These are phyloP conservation scores for Penicillium sp. DNA, from an alignment of 2,329 filamentous ascomycete species.

Conservation along the genomic window DNA sequence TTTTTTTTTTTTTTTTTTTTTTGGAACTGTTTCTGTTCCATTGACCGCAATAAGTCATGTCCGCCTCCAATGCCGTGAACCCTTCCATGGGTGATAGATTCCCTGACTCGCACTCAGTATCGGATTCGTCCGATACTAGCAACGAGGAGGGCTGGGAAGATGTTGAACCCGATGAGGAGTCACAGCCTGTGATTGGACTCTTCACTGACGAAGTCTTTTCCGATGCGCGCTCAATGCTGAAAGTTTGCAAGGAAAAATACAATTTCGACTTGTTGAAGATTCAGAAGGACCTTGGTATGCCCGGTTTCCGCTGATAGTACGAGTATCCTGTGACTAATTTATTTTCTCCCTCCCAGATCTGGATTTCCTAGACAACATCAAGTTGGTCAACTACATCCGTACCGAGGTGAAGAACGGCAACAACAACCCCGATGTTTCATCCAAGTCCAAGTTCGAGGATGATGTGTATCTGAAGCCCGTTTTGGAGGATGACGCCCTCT, in stretches of 20 bases:
- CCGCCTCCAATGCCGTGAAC: constrained; percentile 27
- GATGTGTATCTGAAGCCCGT: constrained; percentile 81
- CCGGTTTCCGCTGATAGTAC: constrained; percentile 6
- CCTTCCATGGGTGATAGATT: constrained; percentile 25
- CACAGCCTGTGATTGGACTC: constrained; percentile 65
- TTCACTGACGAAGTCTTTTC: constrained; percentile 66
- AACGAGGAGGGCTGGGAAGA: constrained; percentile 58
- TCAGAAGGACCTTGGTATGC: constrained; percentile 52
- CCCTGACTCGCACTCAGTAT: constrained; percentile 30
- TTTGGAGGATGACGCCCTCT: constrained; percentile 82
- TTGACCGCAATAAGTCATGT: constrained; percentile 24
- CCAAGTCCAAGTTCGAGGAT: constrained; percentile 64
- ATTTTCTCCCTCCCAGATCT: constrained; percentile 49
- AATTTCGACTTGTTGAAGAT: constrained; percentile 65
- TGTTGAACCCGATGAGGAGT: constrained; percentile 62
- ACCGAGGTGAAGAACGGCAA: constrained; percentile 49
- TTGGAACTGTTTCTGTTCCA: constrained; percentile 1
- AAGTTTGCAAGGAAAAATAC: constrained; percentile 65
- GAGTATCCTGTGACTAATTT: constrained; percentile 11
- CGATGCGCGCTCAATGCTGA: constrained; percentile 64
- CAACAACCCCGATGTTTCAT: constrained; percentile 56
- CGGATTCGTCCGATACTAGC: constrained; percentile 48
- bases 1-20: no score
- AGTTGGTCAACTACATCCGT: constrained; percentile 68
- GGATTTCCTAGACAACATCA: constrained; percentile 72